Conservation (phyloP, 805 yeast species). For the Candida schatavii region DNA sequence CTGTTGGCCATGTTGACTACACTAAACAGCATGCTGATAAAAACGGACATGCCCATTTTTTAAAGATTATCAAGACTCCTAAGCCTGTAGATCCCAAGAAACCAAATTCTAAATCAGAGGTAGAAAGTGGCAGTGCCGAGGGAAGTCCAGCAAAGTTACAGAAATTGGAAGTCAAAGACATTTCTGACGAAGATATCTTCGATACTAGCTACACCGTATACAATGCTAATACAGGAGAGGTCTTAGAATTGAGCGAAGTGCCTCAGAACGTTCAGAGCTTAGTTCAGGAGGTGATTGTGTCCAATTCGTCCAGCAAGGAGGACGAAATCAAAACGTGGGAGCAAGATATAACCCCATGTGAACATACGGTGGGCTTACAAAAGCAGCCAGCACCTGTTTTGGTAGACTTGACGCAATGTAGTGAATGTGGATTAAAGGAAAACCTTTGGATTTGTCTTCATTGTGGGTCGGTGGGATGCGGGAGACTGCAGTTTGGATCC, state of each 20-base stretch:
- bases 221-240: constrained; percentile 29
- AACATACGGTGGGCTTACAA: constrained; percentile 60
- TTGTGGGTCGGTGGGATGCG: constrained; percentile 94
- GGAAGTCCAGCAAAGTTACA: constrained; percentile 45
- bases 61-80: constrained; percentile 55
- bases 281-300: constrained; percentile 46
- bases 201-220: constrained; percentile 44
- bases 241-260: constrained; percentile 19
- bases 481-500: constrained; percentile 91
- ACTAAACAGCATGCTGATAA: constrained; percentile 53
- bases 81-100: constrained; percentile 38
- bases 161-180: constrained; percentile 66
- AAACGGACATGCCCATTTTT: constrained; percentile 52
- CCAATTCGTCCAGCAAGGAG: constrained; percentile 57
- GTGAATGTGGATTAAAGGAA: constrained; percentile 59
- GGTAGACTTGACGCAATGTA: constrained; percentile 45
- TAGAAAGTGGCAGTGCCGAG: constrained; percentile 18
- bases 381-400: constrained; percentile 24
- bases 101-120: constrained; percentile 11
- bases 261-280: constrained; percentile 21
- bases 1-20: constrained; percentile 47
- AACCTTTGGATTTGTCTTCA: constrained; percentile 91
- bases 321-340: constrained; percentile 91
- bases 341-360: constrained; percentile 77
- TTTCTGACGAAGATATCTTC: constrained; percentile 60